phyloP scores from a whole-genome alignment of 1,139 yeast species.

The Meyerozyma sp. region DNA sequence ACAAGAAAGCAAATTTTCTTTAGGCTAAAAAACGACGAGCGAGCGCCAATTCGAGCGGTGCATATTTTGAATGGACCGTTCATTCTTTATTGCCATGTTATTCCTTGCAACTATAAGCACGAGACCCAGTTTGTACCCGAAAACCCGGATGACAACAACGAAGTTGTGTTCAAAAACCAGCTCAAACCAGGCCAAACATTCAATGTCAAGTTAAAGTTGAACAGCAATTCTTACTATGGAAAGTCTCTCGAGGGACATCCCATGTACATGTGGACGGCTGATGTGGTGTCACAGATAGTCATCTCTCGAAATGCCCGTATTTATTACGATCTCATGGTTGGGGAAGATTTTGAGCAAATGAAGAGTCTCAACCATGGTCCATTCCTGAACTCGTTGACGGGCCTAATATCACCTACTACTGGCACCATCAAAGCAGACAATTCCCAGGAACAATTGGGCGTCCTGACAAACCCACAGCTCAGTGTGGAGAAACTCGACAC shows the following conservation, averaged over 20 bases:
- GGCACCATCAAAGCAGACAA: background rate
- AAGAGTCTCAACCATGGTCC: slow-evolving; percentile 26
- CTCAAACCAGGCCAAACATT: slow-evolving; percentile 14
- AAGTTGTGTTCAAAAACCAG: slow-evolving; percentile 19
- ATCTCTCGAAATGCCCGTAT: slow-evolving; percentile 14
- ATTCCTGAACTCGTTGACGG: slow-evolving; percentile 14
- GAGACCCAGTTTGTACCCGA: slow-evolving; percentile 26
- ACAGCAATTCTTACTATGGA: slow-evolving; percentile 35
- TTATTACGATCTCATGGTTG: slow-evolving; percentile 16
- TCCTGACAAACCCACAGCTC: slow-evolving; percentile 9
- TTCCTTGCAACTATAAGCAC: slow-evolving; percentile 45
- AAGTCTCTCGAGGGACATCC: slow-evolving; percentile 7
- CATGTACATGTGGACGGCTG: slow-evolving; percentile 17
- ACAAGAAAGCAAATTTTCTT: slow-evolving; percentile 22
- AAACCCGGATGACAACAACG: slow-evolving; percentile 18
- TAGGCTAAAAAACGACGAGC: slow-evolving; percentile 48
- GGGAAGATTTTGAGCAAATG: slow-evolving; percentile 26
- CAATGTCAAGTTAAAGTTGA: slow-evolving; percentile 20
- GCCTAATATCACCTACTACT: slow-evolving; percentile 5
- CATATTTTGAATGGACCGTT: slow-evolving; percentile 58
- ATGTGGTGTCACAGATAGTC: slow-evolving; percentile 18
- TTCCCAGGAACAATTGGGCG: slow-evolving; percentile 4
- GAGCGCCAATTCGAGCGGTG: slow-evolving; percentile 46
- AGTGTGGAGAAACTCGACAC: slow-evolving; percentile 11
- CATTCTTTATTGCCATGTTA: slow-evolving; percentile 52